Evolutionary conservation across 768 basidiomycete species (phyloP).

Genomic region (Holtermanniella nyarrowii): DNA sequence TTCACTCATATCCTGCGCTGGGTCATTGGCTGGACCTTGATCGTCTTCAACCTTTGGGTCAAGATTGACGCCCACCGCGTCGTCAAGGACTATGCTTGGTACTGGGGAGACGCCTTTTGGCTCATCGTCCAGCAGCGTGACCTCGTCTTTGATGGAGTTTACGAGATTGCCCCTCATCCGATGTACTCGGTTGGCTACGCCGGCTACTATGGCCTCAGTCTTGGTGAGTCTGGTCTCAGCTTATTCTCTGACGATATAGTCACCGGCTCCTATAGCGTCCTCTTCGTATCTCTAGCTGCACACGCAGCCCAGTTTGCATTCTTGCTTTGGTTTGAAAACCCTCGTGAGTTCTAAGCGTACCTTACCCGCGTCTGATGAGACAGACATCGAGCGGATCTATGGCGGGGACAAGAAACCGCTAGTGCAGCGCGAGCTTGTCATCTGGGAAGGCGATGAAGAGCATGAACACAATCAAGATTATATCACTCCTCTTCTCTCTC

Average conservation of each 20-base stretch:
- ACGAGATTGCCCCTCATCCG: conserved; percentile 56
- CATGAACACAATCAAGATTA: not conserved
- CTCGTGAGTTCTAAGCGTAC: conserved; percentile 54
- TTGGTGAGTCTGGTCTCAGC: too few species aligned
- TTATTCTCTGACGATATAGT: conserved; percentile 14
- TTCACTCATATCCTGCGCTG: conserved; percentile 73
- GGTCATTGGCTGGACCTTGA: conserved; percentile 72
- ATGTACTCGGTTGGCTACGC: conserved; percentile 71
- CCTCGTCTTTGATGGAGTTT: conserved; percentile 94
- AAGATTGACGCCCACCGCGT: conserved; percentile 96
- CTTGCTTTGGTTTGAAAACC: conserved; percentile 90
- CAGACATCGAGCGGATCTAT: conserved; percentile 88
- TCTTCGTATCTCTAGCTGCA: conserved; percentile 86
- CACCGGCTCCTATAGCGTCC: conserved; percentile 47
- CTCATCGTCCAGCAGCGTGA: conserved; percentile 44
- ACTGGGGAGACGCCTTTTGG: conserved; percentile 55
- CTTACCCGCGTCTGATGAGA: not conserved
- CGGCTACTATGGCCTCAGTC: conserved; percentile 92
- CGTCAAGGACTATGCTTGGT: conserved; percentile 98
- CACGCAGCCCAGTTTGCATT: conserved; percentile 97
- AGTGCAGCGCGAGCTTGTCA: conserved; percentile 62
- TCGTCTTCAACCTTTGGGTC: conserved; percentile 95
- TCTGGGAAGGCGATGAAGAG: conserved; percentile 12
- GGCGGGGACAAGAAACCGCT: conserved; percentile 76
- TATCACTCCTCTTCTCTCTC: conserved; percentile 6